These are phyloP conservation scores for Penicillium sp. DNA, from an alignment of 2,329 filamentous ascomycete species.

Conservation along the genomic window DNA sequence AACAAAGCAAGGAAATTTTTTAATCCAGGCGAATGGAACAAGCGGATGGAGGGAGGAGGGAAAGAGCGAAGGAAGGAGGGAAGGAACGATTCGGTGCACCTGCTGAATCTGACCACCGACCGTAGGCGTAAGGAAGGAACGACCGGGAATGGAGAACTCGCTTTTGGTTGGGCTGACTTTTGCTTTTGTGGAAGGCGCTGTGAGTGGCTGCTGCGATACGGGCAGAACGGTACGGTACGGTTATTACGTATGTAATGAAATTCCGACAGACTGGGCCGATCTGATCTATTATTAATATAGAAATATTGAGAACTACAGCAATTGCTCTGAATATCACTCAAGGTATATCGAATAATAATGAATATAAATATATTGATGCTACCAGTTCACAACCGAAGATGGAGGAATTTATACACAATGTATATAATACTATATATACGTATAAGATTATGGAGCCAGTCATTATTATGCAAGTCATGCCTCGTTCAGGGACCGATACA, in stretches of 20 bases:
- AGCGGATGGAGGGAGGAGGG: constrained; percentile 5
- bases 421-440: background rate
- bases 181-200: background rate
- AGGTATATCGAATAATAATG: no score
- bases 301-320: no score
- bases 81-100: background rate
- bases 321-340: no score
- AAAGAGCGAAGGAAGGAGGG: background rate
- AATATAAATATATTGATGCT: no score
- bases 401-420: no score
- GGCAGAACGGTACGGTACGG: background rate
- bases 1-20: constrained; percentile 10
- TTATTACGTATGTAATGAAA: background rate
- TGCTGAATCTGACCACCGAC: background rate
- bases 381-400: background rate
- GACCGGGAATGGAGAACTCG: constrained; percentile 3
- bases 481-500: background rate
- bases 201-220: background rate
- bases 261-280: constrained; percentile 5
- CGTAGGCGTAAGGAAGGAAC: constrained; percentile 5
- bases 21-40: constrained; percentile 1
- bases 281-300: background rate
- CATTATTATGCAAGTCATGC: background rate
- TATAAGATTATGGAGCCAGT: background rate
- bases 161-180: constrained; percentile 1